Percentiles rank a stretch among this genome's conserved stretches.
Conservation (phyloP, 192 early-diverging fungal species). For the Glomus cerebriforme region DNA sequence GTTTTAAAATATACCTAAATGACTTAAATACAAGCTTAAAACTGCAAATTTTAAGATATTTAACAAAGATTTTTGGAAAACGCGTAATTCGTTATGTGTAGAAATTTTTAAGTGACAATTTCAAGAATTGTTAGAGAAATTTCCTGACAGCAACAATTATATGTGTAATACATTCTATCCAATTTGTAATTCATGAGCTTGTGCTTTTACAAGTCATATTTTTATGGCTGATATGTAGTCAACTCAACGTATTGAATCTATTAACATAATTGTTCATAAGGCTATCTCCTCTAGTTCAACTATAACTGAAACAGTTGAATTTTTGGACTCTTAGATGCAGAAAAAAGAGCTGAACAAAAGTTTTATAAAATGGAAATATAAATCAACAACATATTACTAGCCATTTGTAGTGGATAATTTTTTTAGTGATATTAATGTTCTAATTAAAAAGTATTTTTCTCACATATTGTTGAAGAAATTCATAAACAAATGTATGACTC, state of each 20-base stretch:
- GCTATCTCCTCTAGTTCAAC: not conserved
- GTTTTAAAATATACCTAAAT: not conserved
- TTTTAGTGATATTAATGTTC: not conserved
- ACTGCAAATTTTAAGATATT: too few species aligned
- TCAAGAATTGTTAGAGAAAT: not conserved
- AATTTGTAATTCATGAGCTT: not conserved
- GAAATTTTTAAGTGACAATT: not conserved
- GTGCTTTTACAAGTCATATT: not conserved
- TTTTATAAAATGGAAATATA: not conserved
- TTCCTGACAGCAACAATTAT: not conserved
- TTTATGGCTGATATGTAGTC: conserved; percentile 30
- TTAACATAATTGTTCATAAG: conserved; percentile 5
- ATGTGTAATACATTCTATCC: not conserved
- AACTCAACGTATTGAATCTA: conserved; percentile 11
- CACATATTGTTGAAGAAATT: not conserved
- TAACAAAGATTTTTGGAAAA: not conserved
- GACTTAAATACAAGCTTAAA: not conserved
- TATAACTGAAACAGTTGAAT: not conserved
- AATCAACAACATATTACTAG: not conserved
- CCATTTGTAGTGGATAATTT: not conserved
- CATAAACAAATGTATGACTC: not conserved
- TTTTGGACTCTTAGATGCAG: not conserved
- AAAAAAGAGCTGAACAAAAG: not conserved
- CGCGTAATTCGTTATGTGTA: not conserved
- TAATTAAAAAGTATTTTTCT: not conserved